Conservation (phyloP, 2,329 filamentous ascomycete genomes). For the Polytolypa hystricis region DNA sequence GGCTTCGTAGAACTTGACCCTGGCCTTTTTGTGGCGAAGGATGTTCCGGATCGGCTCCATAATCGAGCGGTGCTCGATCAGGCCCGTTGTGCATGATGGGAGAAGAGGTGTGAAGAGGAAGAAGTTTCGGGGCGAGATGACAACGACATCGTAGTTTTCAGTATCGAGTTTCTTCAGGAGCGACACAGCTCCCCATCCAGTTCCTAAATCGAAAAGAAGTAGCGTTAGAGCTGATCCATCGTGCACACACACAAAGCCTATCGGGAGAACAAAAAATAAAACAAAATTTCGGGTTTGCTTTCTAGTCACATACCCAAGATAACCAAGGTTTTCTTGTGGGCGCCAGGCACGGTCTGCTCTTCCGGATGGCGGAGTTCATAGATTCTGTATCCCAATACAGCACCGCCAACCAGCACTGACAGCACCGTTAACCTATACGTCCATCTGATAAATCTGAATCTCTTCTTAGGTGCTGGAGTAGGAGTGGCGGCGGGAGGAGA, state of each 20-base stretch:
- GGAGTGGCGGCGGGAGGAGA: constrained; percentile 25
- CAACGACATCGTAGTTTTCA: constrained; percentile 96
- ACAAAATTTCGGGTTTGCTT: too few relatives aligned
- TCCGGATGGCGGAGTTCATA: constrained; percentile 71
- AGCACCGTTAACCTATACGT: constrained; percentile 75
- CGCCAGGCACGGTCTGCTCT: constrained; percentile 68
- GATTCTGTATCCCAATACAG: constrained; percentile 67
- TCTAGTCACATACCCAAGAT: constrained; percentile 63
- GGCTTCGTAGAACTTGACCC: constrained; percentile 95
- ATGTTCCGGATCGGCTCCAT: constrained; percentile 99
- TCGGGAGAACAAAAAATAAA: constrained; percentile 4
- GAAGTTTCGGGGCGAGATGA: constrained; percentile 97
- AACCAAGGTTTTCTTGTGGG: constrained; percentile 91
- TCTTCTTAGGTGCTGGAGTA: constrained; percentile 39
- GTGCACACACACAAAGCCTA: too few relatives aligned
- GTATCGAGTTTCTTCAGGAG: constrained; percentile 98
- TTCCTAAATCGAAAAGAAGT: constrained; percentile 58
- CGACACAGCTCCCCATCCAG: constrained; percentile 92
- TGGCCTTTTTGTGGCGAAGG: constrained; percentile 83
- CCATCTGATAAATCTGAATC: constrained; percentile 64
- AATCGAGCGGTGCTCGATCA: constrained; percentile 97
- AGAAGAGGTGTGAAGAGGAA: constrained; percentile 98
- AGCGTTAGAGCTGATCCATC: too few relatives aligned
- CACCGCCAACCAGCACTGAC: constrained; percentile 56
- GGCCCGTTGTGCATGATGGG: constrained; percentile 92